Evolutionary conservation across 2,329 filamentous ascomycete species (phyloP).

Genomic region (Septoria petroselini): DNA sequence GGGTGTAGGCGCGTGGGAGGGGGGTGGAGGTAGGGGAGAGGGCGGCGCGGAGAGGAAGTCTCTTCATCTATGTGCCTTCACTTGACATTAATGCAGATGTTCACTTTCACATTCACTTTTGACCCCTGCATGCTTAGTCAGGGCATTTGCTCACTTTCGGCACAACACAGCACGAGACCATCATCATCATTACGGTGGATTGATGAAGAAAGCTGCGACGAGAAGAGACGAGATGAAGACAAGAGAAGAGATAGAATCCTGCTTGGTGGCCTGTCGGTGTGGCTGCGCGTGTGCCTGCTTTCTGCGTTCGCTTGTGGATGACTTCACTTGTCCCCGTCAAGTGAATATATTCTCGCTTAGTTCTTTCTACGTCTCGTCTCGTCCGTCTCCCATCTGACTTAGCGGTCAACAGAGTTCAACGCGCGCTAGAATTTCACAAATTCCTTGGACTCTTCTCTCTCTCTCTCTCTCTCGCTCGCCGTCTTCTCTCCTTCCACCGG

Average conservation of each 20-base stretch:
- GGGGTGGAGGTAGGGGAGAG: constrained; percentile 1
- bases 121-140: neutral
- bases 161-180: neutral
- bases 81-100: neutral
- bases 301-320: too few species aligned
- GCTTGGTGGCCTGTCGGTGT: too few species aligned
- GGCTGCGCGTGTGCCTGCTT: too few species aligned
- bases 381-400: neutral
- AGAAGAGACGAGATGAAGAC: too few species aligned
- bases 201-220: neutral
- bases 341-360: too few species aligned
- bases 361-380: too few species aligned
- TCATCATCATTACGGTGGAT: neutral
- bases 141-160: too few species aligned
- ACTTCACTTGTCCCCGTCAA: neutral
- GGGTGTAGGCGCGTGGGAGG: neutral
- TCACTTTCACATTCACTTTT: neutral
- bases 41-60: neutral
- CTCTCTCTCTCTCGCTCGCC: neutral
- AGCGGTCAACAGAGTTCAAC: neutral
- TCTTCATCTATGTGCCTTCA: constrained; percentile 3
- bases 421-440: neutral
- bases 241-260: too few species aligned
- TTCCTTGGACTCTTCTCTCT: neutral
- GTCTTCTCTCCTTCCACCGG: neutral